These are phyloP conservation scores for Chlorophyllum brunneum DNA, from an alignment of 768 basidiomycete genomes.

Conservation along the genomic window DNA sequence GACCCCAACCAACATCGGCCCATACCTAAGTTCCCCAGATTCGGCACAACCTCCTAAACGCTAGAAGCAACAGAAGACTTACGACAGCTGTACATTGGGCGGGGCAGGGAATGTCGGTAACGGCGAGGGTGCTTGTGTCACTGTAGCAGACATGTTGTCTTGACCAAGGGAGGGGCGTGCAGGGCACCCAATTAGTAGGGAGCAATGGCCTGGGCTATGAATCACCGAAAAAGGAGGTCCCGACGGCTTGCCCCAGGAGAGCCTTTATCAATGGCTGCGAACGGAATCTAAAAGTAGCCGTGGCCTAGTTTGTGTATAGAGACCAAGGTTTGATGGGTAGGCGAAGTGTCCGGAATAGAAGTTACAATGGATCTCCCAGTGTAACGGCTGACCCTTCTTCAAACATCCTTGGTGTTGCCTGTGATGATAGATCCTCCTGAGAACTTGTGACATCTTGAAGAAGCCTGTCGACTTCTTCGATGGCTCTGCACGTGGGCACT, in stretches of 20 bases:
- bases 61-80: conserved; percentile 11
- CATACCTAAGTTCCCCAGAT: conserved; percentile 26
- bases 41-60: neutral
- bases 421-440: conserved; percentile 9
- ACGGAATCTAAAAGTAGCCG: conserved; percentile 2
- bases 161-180: neutral
- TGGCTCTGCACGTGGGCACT: conserved; percentile 1
- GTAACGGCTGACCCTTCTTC: neutral
- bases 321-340: neutral
- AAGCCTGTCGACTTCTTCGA: neutral
- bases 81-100: conserved; percentile 29
- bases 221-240: neutral
- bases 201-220: too few species aligned
- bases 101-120: conserved; percentile 10
- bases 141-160: conserved; percentile 9
- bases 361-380: neutral
- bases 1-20: conserved; percentile 41
- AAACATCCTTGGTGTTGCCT: neutral
- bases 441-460: neutral
- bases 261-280: conserved; percentile 1
- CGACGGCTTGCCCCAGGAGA: neutral
- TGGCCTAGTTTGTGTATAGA: neutral
- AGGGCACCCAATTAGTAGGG: too few species aligned
- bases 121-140: neutral
- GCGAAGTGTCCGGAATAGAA: neutral